Percentiles rank a stretch among this genome's conserved stretches.
Conservation (phyloP, 495 filamentous ascomycete species). For the Podospora australis region DNA sequence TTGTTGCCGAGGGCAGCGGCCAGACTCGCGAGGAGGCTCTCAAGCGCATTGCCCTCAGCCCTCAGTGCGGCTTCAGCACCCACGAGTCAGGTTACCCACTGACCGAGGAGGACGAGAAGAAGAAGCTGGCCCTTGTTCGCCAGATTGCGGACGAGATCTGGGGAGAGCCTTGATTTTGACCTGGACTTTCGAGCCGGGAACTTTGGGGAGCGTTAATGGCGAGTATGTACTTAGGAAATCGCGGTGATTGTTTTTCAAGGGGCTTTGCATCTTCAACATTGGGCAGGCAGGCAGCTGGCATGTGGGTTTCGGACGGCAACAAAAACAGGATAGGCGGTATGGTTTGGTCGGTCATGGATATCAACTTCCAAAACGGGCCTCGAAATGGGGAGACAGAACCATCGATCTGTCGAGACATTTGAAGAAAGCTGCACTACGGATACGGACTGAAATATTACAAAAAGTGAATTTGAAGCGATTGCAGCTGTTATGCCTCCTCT, state of each 20-base stretch:
- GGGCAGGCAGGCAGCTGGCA: neutral
- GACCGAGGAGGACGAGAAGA: constrained; percentile 59
- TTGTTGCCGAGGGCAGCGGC: constrained; percentile 62
- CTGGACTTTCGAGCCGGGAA: neutral
- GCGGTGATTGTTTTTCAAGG: neutral
- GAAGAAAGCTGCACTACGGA: no score
- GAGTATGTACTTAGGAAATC: neutral
- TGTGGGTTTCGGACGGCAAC: neutral
- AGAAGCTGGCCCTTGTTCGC: constrained; percentile 60
- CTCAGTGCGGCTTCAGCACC: constrained; percentile 76
- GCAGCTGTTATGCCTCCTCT: no score
- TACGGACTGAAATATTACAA: no score
- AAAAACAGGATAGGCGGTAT: neutral
- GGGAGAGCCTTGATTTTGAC: constrained; percentile 46
- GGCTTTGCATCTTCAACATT: constrained; percentile 1
- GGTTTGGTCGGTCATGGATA: constrained; percentile 7
- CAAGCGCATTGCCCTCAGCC: constrained; percentile 62
- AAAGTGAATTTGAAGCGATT: no score
- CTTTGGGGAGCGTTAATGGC: neutral
- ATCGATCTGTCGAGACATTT: no score
- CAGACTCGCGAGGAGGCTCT: constrained; percentile 59
- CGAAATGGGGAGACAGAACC: neutral
- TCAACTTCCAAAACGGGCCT: constrained; percentile 16
- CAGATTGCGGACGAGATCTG: constrained; percentile 67
- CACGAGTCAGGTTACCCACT: constrained; percentile 63